phyloP scores from a whole-genome alignment of 139 green algal genomes.

The Chlorella sp. region DNA sequence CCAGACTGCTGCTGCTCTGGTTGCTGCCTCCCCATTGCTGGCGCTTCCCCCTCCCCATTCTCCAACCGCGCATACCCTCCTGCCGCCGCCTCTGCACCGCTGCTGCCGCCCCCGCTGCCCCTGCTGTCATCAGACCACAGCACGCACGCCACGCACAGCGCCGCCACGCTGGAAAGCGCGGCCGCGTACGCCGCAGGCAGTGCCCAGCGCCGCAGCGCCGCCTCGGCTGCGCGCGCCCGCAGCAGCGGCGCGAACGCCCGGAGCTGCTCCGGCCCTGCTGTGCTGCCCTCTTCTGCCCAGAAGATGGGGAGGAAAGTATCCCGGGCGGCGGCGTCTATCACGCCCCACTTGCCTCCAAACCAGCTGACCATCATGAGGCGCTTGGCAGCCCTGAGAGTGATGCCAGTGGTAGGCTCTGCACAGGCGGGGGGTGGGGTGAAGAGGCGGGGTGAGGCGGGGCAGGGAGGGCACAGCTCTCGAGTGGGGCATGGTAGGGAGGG shows the following conservation, averaged over 20 bases:
- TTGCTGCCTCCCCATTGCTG: neutral
- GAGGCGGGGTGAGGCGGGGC: neutral
- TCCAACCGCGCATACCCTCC: neutral
- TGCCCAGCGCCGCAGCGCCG: neutral
- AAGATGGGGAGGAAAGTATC: conserved; percentile 68
- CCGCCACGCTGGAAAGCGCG: neutral
- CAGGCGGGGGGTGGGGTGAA: neutral
- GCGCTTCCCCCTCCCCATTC: neutral
- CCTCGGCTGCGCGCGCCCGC: neutral
- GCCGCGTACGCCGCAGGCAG: neutral
- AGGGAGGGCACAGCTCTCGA: neutral
- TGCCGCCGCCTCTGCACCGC: neutral
- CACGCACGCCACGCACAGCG: neutral
- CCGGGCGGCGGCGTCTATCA: conserved; percentile 47
- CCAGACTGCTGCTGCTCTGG: neutral
- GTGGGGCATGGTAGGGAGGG: neutral
- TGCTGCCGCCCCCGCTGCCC: neutral
- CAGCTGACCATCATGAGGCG: conserved; percentile 59
- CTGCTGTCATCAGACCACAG: neutral
- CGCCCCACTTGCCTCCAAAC: conserved; percentile 44
- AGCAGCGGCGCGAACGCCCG: conserved; percentile 12
- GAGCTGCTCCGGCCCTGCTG: conserved; percentile 3
- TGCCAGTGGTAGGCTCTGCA: conserved; percentile 49
- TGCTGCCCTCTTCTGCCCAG: conserved; percentile 55
- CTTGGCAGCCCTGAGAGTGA: conserved; percentile 61